phyloP scores from a whole-genome alignment of 2,329 filamentous ascomycete species.

The Epichloe festucae region DNA sequence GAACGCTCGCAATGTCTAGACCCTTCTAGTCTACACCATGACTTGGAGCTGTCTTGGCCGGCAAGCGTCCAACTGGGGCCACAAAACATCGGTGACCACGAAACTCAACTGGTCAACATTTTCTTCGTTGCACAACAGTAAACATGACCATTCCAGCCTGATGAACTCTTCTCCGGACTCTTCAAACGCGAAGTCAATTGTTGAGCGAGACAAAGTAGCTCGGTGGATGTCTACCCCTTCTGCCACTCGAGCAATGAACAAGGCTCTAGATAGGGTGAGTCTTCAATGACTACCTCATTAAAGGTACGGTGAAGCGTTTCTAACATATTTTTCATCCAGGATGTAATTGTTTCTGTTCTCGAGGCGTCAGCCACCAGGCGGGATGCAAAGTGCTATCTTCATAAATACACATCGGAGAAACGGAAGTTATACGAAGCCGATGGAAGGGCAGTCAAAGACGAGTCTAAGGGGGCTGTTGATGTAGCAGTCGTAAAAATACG shows the following conservation, averaged over 20 bases:
- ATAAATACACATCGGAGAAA: conserved; percentile 52
- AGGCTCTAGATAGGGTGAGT: conserved; percentile 20
- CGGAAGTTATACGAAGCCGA: conserved; percentile 4
- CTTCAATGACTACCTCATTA: not conserved
- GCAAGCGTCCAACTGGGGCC: conserved; percentile 20
- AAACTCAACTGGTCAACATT: conserved; percentile 3
- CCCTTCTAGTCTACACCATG: conserved; percentile 20
- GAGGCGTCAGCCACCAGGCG: conserved; percentile 84
- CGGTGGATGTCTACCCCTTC: conserved; percentile 19
- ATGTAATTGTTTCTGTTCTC: conserved; percentile 76
- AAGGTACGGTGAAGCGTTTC: not conserved
- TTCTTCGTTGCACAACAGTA: not conserved
- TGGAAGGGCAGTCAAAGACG: not conserved
- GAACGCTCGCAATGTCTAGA: conserved; percentile 1
- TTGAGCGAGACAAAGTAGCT: not conserved
- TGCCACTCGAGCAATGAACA: conserved; percentile 17
- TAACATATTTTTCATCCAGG: conserved; percentile 32
- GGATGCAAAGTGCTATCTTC: conserved; percentile 82
- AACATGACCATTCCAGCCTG: conserved; percentile 1
- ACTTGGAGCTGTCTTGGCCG: conserved; percentile 26
- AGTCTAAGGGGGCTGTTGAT: conserved; percentile 27
- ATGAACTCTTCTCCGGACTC: not conserved
- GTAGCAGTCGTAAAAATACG: conserved; percentile 79
- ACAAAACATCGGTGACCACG: conserved; percentile 6
- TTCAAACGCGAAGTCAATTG: not conserved